Base-by-base conservation (phyloP, 2,329 filamentous ascomycete genomes). In the Trichophaea hybrida region DNA sequence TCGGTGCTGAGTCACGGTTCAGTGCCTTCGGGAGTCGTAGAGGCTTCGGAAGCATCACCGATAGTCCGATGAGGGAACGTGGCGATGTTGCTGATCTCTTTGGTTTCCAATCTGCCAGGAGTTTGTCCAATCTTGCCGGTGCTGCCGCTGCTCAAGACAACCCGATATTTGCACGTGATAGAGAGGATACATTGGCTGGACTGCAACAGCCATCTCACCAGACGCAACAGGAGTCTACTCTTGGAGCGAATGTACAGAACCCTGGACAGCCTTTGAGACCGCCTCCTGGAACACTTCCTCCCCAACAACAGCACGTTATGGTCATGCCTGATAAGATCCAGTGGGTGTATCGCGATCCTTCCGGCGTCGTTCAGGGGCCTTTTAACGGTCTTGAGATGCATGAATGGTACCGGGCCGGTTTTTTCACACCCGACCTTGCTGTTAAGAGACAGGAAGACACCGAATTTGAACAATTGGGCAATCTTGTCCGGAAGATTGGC, bases 251-350 rank as follows among this genome's bases (percentile, higher is more conserved):
- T 77, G 80, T n/a, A 76, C 38, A 24, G 32, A 57, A n/a, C 32
- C 38, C 10, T 17, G 5, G 68, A 67, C 53, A 63, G 65, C 55
- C 68, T 68, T 24, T 70, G 67, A 12, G 76, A 79, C 24, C 76
- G 3, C 81, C 12, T 77, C 81, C n/a, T 76, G 82, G 5, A 80
- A 80, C 53, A 84, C 51, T 89, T 65, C 79, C 88, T 53, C 82
- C 83, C 33, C 74, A 80, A 52, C 75, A 80, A 33, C 84, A 87
- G 64, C 84, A 88, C 13, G 90, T 86, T 49, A 97, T 98, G 90
- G 91, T 98, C 4, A 97, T 98, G 93, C 93, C 93, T 1, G 93
- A 98, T 72, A 80, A 94, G 12, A 98, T 98, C 89, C 80, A 91
- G 68, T 98, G 93, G 93, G 91, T 96, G 15, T 98, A 98, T 71